Percentiles rank a stretch among this genome's conserved stretches.
Conservation (phyloP, 2,329 filamentous ascomycete species). For the Botrytis paeoniae region DNA sequence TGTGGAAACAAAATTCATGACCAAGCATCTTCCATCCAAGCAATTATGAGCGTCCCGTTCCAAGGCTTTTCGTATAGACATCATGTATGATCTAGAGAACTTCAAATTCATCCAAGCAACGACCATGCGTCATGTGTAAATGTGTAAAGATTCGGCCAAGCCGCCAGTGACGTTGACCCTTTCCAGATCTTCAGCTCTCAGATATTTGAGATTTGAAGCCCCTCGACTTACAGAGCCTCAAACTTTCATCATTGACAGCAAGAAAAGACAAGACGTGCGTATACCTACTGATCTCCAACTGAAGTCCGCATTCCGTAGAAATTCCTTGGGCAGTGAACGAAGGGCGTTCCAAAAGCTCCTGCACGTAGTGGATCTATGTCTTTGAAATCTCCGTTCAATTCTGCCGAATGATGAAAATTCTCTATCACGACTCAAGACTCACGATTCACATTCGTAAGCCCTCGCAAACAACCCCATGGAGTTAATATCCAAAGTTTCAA, state of each 20-base stretch:
- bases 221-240: not conserved
- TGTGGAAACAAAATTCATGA: not conserved
- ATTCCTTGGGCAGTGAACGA: not conserved
- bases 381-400: not conserved
- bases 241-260: not conserved
- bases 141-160: not conserved
- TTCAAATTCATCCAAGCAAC: not conserved
- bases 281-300: not conserved
- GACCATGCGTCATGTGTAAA: not conserved
- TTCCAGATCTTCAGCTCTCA: not conserved
- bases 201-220: not conserved
- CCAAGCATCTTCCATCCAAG: not conserved
- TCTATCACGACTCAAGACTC: not conserved
- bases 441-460: not conserved
- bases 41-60: not conserved
- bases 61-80: not conserved
- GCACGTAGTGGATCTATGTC: not conserved
- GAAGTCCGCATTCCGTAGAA: not conserved
- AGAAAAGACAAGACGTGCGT: not conserved
- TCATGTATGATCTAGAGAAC: not conserved
- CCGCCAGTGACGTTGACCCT: not conserved
- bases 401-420: not conserved
- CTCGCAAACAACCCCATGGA: not conserved
- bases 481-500: not conserved
- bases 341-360: not conserved